phyloP scores from a whole-genome alignment of 768 basidiomycete genomes.

The Punctularia strigosozonata region DNA sequence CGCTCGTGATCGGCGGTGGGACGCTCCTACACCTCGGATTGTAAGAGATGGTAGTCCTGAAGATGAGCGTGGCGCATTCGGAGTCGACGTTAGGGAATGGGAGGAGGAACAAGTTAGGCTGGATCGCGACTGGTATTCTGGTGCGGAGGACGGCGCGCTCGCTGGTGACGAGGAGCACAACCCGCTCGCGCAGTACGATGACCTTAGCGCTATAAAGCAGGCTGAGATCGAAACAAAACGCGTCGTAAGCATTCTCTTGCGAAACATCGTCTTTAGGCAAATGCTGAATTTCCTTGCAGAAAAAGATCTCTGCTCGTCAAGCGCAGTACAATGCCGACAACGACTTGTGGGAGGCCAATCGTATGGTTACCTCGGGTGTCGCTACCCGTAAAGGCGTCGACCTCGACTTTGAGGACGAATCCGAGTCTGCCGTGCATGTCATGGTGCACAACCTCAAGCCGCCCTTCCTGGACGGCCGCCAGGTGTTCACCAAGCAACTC shows the following conservation, averaged over 20 bases:
- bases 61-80: constrained; percentile 47
- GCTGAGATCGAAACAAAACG: constrained; percentile 69
- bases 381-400: constrained; percentile 81
- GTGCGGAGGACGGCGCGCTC: constrained; percentile 77
- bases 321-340: constrained; percentile 99
- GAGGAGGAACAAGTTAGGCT: constrained; percentile 90
- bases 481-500: constrained; percentile 91
- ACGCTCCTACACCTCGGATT: constrained; percentile 72
- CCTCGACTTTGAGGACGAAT: constrained; percentile 92
- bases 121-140: constrained; percentile 95
- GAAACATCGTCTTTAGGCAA: constrained; percentile 5
- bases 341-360: constrained; percentile 97
- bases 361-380: constrained; percentile 93
- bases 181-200: constrained; percentile 88
- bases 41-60: constrained; percentile 60
- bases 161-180: constrained; percentile 90
- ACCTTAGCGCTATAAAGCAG: constrained; percentile 55
- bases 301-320: constrained; percentile 86
- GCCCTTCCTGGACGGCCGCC: constrained; percentile 93
- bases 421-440: constrained; percentile 92
- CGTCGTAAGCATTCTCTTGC: constrained; percentile 34
- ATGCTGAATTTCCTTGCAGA: constrained; percentile 25
- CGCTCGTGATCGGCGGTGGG: constrained; percentile 49
- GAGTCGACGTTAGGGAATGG: constrained; percentile 81
- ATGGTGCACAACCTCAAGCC: constrained; percentile 97